Base-by-base conservation (phyloP, 768 basidiomycete genomes). In the Collybiopsis luxurians region DNA sequence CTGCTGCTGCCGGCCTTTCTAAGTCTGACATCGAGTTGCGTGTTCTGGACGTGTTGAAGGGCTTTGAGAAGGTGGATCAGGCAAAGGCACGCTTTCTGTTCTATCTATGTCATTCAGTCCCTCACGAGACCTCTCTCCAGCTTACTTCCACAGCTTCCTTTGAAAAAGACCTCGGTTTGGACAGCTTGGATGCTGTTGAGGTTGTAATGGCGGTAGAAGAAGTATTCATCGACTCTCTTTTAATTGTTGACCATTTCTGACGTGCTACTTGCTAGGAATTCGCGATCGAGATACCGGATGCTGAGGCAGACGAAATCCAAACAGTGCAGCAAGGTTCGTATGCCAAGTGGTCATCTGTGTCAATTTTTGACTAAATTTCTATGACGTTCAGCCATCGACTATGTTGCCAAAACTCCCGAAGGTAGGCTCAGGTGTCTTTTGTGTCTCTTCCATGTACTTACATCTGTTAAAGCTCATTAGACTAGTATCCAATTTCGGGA, bases 161-260 rank as follows among this genome's bases (percentile, higher is more conserved):
- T 71, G 73, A 84, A 51, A 79, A 84, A 45, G 92, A 97, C 78
- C 81, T 97, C 51, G 93, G 92, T 28, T 81, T 97, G 30, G 97
- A 99, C 74, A 98, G 95, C 65, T 77, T 99, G 69, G 97, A 99
- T 71, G 84, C 95, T 19, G 95, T 99, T 19, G 97, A 99, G 72
- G 95, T 98, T 26, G 92, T 98, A 65, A 97, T 99, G 95, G 94
- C 96, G 39, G 89, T 99, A 63, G 97, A 99, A 76, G 97, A 95
- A 84, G 89, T 85, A 63, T 45, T 30, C 23, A 67, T 43, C 27
- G 53, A 21, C 51, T 60, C 24, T 23, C 36, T 19, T 42, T 50
- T 38, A 27, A 31, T 55, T n/a, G 21, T 45, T 55, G 10, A n/a
- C 9, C 17, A 3, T 26, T 17, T 47, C 15, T 26, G 31, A 36